Percentiles rank a stretch among this genome's conserved stretches.
These are phyloP conservation scores for Chlamydomonas sphaeroides DNA, from an alignment of 139 green algal species.

Conservation along the genomic window DNA sequence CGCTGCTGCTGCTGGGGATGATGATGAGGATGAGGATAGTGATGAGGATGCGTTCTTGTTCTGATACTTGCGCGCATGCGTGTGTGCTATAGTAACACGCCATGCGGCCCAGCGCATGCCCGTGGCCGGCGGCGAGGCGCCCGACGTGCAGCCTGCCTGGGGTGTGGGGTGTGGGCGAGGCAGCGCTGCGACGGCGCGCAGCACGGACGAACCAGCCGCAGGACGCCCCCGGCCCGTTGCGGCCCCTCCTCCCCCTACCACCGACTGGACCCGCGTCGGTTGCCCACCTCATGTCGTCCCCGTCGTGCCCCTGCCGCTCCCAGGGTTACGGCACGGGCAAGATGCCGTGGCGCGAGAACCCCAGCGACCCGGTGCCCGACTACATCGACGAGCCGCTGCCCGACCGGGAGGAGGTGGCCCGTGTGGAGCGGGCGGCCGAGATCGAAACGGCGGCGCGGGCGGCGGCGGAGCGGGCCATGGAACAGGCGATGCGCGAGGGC, in stretches of 20 bases:
- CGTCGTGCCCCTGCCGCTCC: no score
- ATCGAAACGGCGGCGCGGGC: slow-evolving; percentile 13
- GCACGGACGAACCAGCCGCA: background rate
- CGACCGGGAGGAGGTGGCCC: background rate
- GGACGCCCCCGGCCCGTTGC: background rate
- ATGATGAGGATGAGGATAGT: no score
- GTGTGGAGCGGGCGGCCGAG: background rate
- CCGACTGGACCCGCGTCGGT: no score
- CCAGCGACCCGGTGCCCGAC: slow-evolving; percentile 4
- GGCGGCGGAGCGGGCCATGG: no score
- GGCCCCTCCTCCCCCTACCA: background rate
- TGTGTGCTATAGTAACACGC: no score
- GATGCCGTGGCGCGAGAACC: slow-evolving; percentile 15
- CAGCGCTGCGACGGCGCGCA: background rate
- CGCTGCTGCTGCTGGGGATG: background rate
- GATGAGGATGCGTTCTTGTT: background rate
- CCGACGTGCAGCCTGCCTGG: no score
- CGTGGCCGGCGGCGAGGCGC: no score
- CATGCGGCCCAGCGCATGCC: no score
- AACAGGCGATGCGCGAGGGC: no score
- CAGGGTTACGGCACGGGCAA: slow-evolving; percentile 39
- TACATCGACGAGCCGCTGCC: slow-evolving; percentile 40
- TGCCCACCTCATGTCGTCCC: no score
- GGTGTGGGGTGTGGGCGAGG: background rate
- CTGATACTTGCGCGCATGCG: no score